A percentile compares a stretch with the other conserved stretches of the same genome.
Evolutionary conservation across 306 rosid species (phyloP).

Genomic region (Cucurbita argyrosperma): DNA sequence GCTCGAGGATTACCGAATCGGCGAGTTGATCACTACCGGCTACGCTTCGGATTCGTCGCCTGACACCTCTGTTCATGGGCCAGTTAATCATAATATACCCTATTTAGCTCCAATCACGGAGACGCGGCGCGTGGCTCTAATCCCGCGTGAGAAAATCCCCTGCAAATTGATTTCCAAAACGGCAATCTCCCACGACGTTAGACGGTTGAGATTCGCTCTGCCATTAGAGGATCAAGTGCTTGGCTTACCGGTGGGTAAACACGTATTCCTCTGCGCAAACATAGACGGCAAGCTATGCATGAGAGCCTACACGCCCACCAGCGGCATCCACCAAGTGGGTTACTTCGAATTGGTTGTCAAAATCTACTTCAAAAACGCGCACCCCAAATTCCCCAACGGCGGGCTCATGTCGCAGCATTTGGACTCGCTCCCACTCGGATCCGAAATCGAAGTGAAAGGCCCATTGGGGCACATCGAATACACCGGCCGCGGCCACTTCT

Average conservation of each 20-base stretch:
- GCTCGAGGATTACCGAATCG: slow-evolving; percentile 50
- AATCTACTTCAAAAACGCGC: slow-evolving; percentile 43
- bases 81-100: background rate
- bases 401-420: slow-evolving; percentile 60
- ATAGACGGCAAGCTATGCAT: slow-evolving; percentile 54
- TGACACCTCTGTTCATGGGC: slow-evolving; percentile 33
- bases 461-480: slow-evolving; percentile 82
- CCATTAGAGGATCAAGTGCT: slow-evolving; percentile 42
- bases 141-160: slow-evolving; percentile 46
- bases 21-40: slow-evolving; percentile 35
- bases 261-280: slow-evolving; percentile 43
- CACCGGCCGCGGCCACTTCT: slow-evolving; percentile 37
- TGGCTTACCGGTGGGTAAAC: slow-evolving; percentile 70
- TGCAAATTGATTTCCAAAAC: slow-evolving; percentile 42
- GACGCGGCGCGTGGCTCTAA: slow-evolving; percentile 27
- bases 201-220: slow-evolving; percentile 41
- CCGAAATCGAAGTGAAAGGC: slow-evolving; percentile 48
- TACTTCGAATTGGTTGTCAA: slow-evolving; percentile 62
- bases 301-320: slow-evolving; percentile 77
- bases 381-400: slow-evolving; percentile 59
- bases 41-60: slow-evolving; percentile 39
- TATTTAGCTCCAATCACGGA: slow-evolving; percentile 35
- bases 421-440: slow-evolving; percentile 38
- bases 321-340: slow-evolving; percentile 35
- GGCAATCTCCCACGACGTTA: slow-evolving; percentile 51